Percentiles rank a stretch among this genome's conserved stretches.
Evolutionary conservation across 2,329 filamentous ascomycete species (phyloP).

Genomic region (Ceratocystis lukuohia): DNA sequence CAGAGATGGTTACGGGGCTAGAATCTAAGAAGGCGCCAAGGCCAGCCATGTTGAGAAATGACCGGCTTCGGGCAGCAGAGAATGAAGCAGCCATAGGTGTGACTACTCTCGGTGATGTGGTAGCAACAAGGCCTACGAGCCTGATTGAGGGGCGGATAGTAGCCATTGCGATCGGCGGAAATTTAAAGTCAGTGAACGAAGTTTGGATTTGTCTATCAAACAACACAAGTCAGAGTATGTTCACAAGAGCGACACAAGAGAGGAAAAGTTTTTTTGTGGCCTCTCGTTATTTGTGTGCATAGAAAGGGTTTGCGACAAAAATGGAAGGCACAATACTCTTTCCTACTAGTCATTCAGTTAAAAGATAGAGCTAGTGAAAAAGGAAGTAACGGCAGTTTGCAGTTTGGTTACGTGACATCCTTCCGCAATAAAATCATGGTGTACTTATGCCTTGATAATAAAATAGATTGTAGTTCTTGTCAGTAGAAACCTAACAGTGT

Average conservation of each 20-base stretch:
- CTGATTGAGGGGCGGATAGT: background rate
- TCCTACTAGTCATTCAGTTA: background rate
- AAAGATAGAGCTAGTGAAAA: background rate
- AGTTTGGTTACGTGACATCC: background rate
- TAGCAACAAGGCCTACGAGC: background rate
- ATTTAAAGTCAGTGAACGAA: background rate
- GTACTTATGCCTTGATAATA: background rate
- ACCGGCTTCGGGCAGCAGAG: constrained; percentile 26
- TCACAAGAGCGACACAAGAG: background rate
- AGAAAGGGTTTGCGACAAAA: background rate
- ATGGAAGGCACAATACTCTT: background rate
- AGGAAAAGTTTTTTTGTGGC: background rate
- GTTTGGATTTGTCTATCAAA: background rate
- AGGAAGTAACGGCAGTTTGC: background rate
- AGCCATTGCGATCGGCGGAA: background rate
- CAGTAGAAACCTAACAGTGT: background rate
- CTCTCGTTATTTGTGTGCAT: background rate
- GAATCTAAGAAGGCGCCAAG: constrained; percentile 25
- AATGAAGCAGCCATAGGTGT: constrained; percentile 16
- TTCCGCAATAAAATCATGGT: background rate
- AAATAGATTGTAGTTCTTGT: background rate
- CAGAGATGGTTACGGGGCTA: constrained; percentile 50
- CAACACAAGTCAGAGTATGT: background rate
- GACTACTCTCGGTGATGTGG: background rate
- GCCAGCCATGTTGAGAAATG: constrained; percentile 26